Percentiles rank a stretch among this genome's conserved stretches.
Conservation (phyloP, 2,329 filamentous ascomycete species). For the Diaporthe eres region DNA sequence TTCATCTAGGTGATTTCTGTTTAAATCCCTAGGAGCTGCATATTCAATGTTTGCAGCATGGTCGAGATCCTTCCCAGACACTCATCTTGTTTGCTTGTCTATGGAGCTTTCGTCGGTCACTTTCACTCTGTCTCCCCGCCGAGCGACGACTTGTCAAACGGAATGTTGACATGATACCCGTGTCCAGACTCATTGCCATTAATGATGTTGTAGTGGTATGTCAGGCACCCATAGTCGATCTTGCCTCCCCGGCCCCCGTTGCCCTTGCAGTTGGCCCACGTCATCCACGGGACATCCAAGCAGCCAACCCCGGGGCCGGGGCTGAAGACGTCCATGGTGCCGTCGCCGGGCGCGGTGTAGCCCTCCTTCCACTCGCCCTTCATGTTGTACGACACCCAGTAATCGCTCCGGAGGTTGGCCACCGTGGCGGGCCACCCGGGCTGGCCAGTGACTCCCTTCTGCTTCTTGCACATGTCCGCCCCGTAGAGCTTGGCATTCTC, state of each 20-base stretch:
- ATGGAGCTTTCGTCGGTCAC: too few relatives aligned
- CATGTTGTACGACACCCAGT: background rate
- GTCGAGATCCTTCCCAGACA: too few relatives aligned
- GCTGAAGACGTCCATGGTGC: background rate
- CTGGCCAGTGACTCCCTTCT: background rate
- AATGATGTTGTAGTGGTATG: conserved; percentile 9
- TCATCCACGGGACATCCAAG: background rate
- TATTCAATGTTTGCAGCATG: too few relatives aligned
- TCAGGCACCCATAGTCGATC: background rate
- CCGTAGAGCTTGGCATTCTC: background rate
- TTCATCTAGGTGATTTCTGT: too few relatives aligned
- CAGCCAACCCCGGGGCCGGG: background rate
- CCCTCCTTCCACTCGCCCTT: background rate
- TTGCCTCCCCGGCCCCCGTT: conserved; percentile 8
- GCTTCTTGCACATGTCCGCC: background rate
- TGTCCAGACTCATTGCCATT: background rate
- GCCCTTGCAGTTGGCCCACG: background rate
- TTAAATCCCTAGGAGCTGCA: too few relatives aligned
- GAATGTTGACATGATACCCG: background rate
- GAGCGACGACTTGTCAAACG: background rate
- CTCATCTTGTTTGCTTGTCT: too few relatives aligned
- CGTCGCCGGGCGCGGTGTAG: background rate
- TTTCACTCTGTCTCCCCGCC: background rate
- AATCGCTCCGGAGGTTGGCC: accelerated
- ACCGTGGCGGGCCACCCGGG: background rate